These are phyloP conservation scores for Mucuna pruriens DNA, from an alignment of 306 rosid species.

Conservation along the genomic window DNA sequence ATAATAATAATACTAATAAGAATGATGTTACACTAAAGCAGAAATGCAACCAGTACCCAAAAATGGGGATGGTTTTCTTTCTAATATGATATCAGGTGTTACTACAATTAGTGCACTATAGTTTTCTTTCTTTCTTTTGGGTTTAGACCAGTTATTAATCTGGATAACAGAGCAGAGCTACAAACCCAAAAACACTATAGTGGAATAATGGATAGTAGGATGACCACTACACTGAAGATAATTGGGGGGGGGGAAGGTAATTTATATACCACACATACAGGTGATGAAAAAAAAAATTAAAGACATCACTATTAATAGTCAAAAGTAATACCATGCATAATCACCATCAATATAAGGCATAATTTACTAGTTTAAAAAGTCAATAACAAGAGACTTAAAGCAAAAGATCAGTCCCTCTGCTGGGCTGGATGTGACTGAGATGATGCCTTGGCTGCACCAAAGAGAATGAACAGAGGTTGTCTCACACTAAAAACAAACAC, in stretches of 20 bases:
- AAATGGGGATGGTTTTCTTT: neutral
- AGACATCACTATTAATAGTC: neutral
- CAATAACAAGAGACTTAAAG: constrained; percentile 6
- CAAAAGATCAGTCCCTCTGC: neutral
- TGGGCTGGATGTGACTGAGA: constrained; percentile 1
- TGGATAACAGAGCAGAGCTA: neutral
- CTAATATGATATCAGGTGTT: neutral
- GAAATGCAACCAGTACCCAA: neutral
- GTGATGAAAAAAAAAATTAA: neutral
- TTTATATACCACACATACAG: neutral
- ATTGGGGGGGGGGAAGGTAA: neutral
- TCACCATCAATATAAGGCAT: neutral
- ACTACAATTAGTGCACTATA: neutral
- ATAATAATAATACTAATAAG: neutral
- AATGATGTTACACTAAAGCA: neutral
- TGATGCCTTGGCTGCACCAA: neutral
- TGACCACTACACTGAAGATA: neutral
- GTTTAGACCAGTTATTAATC: neutral
- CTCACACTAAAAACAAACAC: neutral
- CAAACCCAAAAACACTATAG: neutral
- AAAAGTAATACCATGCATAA: neutral
- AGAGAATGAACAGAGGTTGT: neutral
- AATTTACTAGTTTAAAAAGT: neutral
- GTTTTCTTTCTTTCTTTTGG: neutral
- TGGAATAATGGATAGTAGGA: neutral